Evolutionary conservation across 495 filamentous ascomycete species (phyloP), one percentile per base, ranked within the genome.

Genomic region (Tetracladium marchalianum): DNA sequence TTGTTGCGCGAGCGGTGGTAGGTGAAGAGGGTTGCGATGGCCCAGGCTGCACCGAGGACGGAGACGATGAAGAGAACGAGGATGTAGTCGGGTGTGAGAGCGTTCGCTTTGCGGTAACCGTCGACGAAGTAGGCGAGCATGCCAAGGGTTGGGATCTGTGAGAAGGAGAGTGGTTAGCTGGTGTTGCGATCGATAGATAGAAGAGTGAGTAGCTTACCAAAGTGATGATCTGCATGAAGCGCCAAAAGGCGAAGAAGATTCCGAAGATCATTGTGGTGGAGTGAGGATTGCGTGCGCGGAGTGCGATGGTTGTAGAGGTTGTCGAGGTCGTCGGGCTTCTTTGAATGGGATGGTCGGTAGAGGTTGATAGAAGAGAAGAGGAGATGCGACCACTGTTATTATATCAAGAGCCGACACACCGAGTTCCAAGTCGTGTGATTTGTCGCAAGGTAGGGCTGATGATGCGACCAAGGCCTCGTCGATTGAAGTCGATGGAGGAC

Each of bases 61-160:
- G 82, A 82, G 60, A 85, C 80, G 66, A 95, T 95, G 78, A 95
- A 95, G 52, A 95, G 80, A 49, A 93, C 73, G 17, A 95, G 80
- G 66, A 93, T 82, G 67, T 80, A 85, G 52, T 69, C 62, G 1
- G 89, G 89, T 10, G 86, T 90, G 43, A 94, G 75, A 49, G 66
- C 54, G 69, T 92, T 88, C 50, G 66, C 62, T 49, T 75, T 66
- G 49, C 79, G 68, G 68, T 80, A 89, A 60, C 73, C 72, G 66
- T 90, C 60, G 57, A 95, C 84, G 61, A 95, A 93, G 55, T 77
- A 94, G 59, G 84, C 75, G 57, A 94, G 75, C 76, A 95, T 90
- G 68, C 88, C 89, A 56, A 95, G 71, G 47, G 81, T 85, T 13
- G 89, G 89, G 65, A 92, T 88, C 72, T 78, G 53, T 24, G 33